phyloP scores from a whole-genome alignment of 2,329 filamentous ascomycete genomes.

The Dactylonectria estremocensis region DNA sequence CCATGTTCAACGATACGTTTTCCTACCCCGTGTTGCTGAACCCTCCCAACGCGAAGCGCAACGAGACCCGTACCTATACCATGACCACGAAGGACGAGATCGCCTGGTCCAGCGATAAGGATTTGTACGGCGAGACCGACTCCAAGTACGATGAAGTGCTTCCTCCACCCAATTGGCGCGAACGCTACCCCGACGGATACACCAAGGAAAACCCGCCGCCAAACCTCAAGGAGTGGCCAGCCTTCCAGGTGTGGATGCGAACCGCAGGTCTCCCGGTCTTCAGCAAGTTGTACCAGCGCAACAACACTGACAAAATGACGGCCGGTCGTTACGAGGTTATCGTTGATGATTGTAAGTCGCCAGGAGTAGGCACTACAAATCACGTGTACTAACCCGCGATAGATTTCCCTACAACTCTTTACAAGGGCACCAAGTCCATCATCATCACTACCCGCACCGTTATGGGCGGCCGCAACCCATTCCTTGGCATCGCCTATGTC shows the following conservation, averaged over 20 bases:
- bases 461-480: constrained; percentile 95
- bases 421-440: constrained; percentile 90
- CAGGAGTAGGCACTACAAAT: neutral
- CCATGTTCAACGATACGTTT: constrained; percentile 96
- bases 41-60: constrained; percentile 50
- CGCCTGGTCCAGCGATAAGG: constrained; percentile 87
- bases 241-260: constrained; percentile 99
- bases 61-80: constrained; percentile 69
- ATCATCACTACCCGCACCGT: constrained; percentile 91
- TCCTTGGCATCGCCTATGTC: constrained; percentile 95
- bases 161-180: constrained; percentile 89
- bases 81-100: constrained; percentile 85
- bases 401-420: constrained; percentile 87
- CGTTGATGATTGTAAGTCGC: constrained; percentile 81
- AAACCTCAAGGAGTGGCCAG: constrained; percentile 81
- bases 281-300: constrained; percentile 91
- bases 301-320: constrained; percentile 78
- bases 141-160: constrained; percentile 78
- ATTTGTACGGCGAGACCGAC: constrained; percentile 80
- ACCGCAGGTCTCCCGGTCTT: constrained; percentile 95
- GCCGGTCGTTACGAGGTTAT: constrained; percentile 82
- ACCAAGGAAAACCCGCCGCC: constrained; percentile 76
- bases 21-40: constrained; percentile 75
- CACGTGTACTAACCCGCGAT: constrained; percentile 31
- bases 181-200: constrained; percentile 80